phyloP scores from a whole-genome alignment of 352 stramenopile species.

The Phytophthora pisi region DNA sequence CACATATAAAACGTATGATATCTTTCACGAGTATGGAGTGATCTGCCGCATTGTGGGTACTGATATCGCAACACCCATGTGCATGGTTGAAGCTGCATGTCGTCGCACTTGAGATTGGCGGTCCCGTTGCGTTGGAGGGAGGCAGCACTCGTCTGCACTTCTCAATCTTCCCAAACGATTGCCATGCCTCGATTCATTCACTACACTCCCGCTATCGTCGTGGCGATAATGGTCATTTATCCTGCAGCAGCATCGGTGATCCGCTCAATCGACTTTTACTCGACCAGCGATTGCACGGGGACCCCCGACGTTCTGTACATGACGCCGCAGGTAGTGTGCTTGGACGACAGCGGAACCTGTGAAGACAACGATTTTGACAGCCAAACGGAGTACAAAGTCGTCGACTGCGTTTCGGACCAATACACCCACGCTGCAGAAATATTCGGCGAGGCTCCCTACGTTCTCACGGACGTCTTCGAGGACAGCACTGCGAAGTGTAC shows the following conservation, averaged over 20 bases:
- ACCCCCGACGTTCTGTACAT: slow-evolving; percentile 1
- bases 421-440: background rate
- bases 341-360: background rate
- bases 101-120: background rate
- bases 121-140: background rate
- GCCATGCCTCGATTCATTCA: background rate
- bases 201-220: background rate
- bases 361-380: background rate
- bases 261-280: background rate
- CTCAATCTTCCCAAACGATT: background rate
- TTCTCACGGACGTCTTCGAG: slow-evolving; percentile 1
- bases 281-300: background rate
- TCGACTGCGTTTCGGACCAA: background rate
- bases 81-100: background rate
- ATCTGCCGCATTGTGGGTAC: background rate
- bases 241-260: background rate
- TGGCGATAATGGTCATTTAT: background rate
- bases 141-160: background rate
- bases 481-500: background rate
- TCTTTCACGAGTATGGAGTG: background rate
- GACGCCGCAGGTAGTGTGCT: background rate
- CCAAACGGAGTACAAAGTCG: background rate
- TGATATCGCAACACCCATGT: slow-evolving; percentile 1
- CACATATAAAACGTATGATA: background rate
- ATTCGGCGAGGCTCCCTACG: background rate